A percentile compares a stretch with the other conserved stretches of the same genome.
Evolutionary conservation across 805 yeast genomes (phyloP).

Genomic region (Starmerella asiatica): DNA sequence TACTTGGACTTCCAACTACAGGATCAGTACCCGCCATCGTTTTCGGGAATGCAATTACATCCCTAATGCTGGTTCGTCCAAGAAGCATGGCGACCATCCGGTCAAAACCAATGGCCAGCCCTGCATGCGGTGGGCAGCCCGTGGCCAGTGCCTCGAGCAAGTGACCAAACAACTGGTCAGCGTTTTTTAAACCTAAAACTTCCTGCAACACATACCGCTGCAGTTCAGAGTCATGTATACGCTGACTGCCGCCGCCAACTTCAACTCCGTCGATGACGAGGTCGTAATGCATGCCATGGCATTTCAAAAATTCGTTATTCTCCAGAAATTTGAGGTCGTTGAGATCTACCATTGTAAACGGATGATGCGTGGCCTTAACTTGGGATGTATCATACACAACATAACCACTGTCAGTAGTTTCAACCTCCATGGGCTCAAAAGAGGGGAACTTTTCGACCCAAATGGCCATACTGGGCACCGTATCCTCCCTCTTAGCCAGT

Average conservation of each 20-base stretch:
- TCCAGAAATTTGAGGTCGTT: slow-evolving; percentile 50
- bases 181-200: slow-evolving; percentile 45
- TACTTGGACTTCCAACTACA: slow-evolving; percentile 75
- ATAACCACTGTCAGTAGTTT: slow-evolving; percentile 28
- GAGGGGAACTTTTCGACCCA: slow-evolving; percentile 94
- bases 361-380: slow-evolving; percentile 79
- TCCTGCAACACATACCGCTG: slow-evolving; percentile 61
- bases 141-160: slow-evolving; percentile 62
- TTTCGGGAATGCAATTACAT: slow-evolving; percentile 94
- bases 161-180: slow-evolving; percentile 68
- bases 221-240: slow-evolving; percentile 74
- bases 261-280: slow-evolving; percentile 89
- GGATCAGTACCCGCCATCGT: slow-evolving; percentile 78
- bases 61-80: slow-evolving; percentile 68
- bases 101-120: slow-evolving; percentile 90
- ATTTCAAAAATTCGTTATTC: slow-evolving; percentile 40
- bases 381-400: slow-evolving; percentile 44
- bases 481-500: too few relatives aligned
- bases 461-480: slow-evolving; percentile 26
- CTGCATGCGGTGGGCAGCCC: slow-evolving; percentile 99
- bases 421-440: slow-evolving; percentile 48
- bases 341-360: slow-evolving; percentile 81
- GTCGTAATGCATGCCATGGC: slow-evolving; percentile 86
- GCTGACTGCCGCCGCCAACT: slow-evolving; percentile 92
- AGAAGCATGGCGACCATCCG: slow-evolving; percentile 80